Conservation (phyloP, 495 filamentous ascomycete species). For the Aspergillus nanangensis region DNA sequence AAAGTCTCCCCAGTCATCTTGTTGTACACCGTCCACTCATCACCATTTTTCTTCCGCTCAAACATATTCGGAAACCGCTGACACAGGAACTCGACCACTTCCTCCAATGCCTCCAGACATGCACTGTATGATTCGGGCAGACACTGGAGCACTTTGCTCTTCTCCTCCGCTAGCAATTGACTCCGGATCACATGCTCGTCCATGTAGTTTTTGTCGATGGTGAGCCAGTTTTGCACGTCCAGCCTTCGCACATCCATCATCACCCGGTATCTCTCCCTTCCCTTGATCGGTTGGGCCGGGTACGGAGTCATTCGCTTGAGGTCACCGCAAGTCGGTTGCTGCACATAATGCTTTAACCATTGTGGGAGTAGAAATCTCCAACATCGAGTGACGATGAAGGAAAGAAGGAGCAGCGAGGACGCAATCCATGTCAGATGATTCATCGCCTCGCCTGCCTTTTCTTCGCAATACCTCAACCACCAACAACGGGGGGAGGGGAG, state of each 20-base stretch:
- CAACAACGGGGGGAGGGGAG: neutral
- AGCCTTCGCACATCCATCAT: constrained; percentile 54
- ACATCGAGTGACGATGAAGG: constrained; percentile 31
- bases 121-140: constrained; percentile 46
- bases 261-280: constrained; percentile 41
- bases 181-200: constrained; percentile 42
- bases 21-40: constrained; percentile 37
- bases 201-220: constrained; percentile 48
- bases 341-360: constrained; percentile 4
- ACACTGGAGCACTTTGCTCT: constrained; percentile 41
- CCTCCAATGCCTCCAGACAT: constrained; percentile 47
- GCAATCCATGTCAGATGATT: constrained; percentile 32
- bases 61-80: constrained; percentile 45
- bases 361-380: constrained; percentile 9
- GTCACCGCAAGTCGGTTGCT: constrained; percentile 19
- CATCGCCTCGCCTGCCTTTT: constrained; percentile 28
- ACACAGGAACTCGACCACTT: constrained; percentile 47
- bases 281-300: constrained; percentile 41
- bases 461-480: no score
- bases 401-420: constrained; percentile 32
- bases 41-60: constrained; percentile 23
- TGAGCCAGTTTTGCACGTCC: constrained; percentile 50
- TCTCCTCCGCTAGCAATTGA: constrained; percentile 36
- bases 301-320: constrained; percentile 37
- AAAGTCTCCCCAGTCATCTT: constrained; percentile 47